A percentile compares a stretch with the other conserved stretches of the same genome.
Conservation (phyloP, 164 flowering plant genomes). For the Annona squamosa region DNA sequence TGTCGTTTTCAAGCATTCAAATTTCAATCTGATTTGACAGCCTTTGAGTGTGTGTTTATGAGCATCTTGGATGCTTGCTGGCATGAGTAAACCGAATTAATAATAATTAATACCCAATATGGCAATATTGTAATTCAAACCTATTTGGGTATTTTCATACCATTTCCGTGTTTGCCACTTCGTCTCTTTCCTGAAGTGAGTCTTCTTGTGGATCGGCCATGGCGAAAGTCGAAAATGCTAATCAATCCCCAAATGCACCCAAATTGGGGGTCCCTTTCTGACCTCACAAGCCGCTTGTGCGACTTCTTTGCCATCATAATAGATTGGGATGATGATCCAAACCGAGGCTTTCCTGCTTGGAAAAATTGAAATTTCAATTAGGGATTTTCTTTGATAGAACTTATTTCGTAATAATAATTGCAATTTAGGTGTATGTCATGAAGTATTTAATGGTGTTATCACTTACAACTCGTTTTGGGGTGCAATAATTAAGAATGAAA, state of each 20-base stretch:
- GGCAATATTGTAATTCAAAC: not conserved
- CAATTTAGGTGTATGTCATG: too few species aligned
- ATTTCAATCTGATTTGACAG: too few species aligned
- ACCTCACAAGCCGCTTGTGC: conserved; percentile 27
- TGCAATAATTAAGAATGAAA: too few species aligned
- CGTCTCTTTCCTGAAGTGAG: conserved; percentile 48
- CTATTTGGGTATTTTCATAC: conserved; percentile 25
- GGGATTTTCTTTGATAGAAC: too few species aligned
- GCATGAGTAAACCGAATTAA: not conserved
- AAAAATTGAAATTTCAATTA: not conserved
- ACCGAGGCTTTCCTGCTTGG: not conserved
- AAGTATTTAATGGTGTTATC: too few species aligned
- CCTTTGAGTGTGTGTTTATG: not conserved
- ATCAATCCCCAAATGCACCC: conserved; percentile 82
- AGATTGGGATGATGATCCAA: not conserved
- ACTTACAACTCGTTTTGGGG: too few species aligned
- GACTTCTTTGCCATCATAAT: conserved; percentile 53
- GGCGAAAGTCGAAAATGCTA: conserved; percentile 63
- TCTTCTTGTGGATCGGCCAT: conserved; percentile 44
- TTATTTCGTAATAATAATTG: too few species aligned
- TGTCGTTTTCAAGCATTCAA: too few species aligned
- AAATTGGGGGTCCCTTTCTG: conserved; percentile 35
- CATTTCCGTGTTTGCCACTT: conserved; percentile 27
- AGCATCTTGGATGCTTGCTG: not conserved
- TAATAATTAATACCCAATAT: too few species aligned